Conservation (phyloP, 257 asterid genomes). For the Scutellaria baicalensis region DNA sequence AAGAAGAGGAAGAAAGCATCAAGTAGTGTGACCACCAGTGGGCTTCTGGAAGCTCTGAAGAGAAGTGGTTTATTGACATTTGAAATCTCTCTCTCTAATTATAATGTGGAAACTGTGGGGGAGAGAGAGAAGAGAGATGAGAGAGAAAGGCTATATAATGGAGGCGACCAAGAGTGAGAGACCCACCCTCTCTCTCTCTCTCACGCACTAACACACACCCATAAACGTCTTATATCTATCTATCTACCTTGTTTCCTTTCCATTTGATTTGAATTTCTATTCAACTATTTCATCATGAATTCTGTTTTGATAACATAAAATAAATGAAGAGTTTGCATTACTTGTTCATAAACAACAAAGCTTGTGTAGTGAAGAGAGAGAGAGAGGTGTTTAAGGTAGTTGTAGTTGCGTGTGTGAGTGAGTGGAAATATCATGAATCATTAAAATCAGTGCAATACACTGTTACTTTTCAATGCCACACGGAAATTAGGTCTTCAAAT, state of each 20-base stretch:
- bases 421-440: conserved; percentile 50
- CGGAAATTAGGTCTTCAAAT: conserved; percentile 39
- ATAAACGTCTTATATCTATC: neutral
- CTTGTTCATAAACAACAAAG: too few species aligned
- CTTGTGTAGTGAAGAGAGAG: too few species aligned
- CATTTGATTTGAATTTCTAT: too few species aligned
- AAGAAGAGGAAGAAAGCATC: conserved; percentile 31
- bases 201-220: neutral
- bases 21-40: conserved; percentile 44
- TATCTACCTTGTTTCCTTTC: too few species aligned
- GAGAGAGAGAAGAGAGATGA: too few species aligned
- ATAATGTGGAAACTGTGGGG: too few species aligned
- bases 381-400: conserved; percentile 45
- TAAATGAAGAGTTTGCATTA: too few species aligned
- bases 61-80: conserved; percentile 68
- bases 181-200: too few species aligned
- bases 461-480: conserved; percentile 31
- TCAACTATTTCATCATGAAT: neutral
- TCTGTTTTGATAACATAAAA: too few species aligned
- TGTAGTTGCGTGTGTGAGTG: conserved; percentile 45
- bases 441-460: conserved; percentile 55
- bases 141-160: conserved; percentile 6
- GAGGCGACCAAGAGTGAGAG: conserved; percentile 8
- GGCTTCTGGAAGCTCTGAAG: conserved; percentile 38
- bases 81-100: too few species aligned